phyloP scores from a whole-genome alignment of 495 filamentous ascomycete species.

The Lasiosphaeris hirsuta region DNA sequence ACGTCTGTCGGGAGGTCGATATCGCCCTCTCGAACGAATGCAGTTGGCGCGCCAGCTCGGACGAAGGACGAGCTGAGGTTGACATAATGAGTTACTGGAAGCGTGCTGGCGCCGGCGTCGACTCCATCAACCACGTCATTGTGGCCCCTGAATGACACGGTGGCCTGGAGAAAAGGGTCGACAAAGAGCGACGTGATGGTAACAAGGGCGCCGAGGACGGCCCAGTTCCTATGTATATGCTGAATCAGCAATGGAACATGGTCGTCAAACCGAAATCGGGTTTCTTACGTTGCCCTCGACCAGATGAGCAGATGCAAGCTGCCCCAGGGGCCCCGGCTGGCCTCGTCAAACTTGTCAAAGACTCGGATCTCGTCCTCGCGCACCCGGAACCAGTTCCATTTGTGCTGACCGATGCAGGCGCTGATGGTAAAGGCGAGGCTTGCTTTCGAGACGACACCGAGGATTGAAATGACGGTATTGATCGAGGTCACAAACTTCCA shows the following conservation, averaged over 20 bases:
- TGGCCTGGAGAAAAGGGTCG: not conserved
- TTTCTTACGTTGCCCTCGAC: not conserved
- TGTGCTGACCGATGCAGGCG: conserved; percentile 1
- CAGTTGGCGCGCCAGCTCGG: not conserved
- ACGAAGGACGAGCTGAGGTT: not conserved
- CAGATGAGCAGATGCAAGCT: not conserved
- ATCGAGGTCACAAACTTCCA: not conserved
- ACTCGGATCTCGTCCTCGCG: not conserved
- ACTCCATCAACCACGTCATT: not conserved
- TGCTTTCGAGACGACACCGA: not conserved
- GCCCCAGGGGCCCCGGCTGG: not conserved
- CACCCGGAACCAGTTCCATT: conserved; percentile 6
- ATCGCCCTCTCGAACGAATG: not conserved
- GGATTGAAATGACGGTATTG: conserved; percentile 4
- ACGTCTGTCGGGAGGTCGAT: too few species aligned
- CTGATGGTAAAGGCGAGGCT: conserved; percentile 1
- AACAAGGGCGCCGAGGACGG: not conserved
- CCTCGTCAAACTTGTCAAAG: conserved; percentile 5
- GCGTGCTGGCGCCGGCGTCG: too few species aligned
- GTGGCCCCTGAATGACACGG: conserved; percentile 1
- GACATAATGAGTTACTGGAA: not conserved
- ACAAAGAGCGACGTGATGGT: conserved; percentile 4
- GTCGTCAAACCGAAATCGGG: too few species aligned
- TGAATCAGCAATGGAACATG: not conserved
- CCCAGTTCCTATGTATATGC: not conserved